Evolutionary conservation across 148 eudicot genomes (phyloP), one percentile per base, ranked within the genome.

Genomic region (Limonium bicolor): DNA sequence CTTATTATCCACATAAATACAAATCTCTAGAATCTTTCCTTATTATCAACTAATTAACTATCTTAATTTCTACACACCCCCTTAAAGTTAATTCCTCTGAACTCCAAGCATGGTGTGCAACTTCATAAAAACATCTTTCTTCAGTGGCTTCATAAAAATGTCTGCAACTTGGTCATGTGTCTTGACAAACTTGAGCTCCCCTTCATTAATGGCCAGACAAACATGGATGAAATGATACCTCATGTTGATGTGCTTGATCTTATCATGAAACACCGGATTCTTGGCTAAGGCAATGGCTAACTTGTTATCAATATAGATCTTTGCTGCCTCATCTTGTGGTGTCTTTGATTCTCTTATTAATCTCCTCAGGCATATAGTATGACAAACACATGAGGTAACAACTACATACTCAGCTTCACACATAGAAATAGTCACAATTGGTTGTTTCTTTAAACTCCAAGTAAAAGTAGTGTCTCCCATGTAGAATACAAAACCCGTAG

Each of bases 321-420:
- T 4, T 0, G 33, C 20, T 7, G 52, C 6, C 7, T 18, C 34
- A 1, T 13, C 16, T 16, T 45, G 18, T 8, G 0, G 14, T 16
- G 27, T 1, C 1, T 24, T 4, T 1, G 36, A 11, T 7, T 34
- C 14, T 5, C 14, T 27, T 27, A 27, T 4, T 10, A 56, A 18
- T 1, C 7, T 36, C 3, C 24, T 13, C 12, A 56, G 26, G 36
- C 44, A 46, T 10, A 56, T 32, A 1, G 19, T 35, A 36, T 46
- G 51, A 11, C 48, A 56, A 0, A 16, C 45, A 17, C 36, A 34
- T 1, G 60, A 14, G 0, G 52, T 17, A 2, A 52, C 45, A 15
- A 27, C 43, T 10, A 56, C 44, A 21, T 34, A 56, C 26, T 56
- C 52, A 0, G 44, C 43, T 36, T 56, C 45, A 56, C 52, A 56